Evolutionary conservation across 352 stramenopile species (phyloP), one percentile per base, ranked within the genome.

Genomic region (Pythium brassicae): DNA sequence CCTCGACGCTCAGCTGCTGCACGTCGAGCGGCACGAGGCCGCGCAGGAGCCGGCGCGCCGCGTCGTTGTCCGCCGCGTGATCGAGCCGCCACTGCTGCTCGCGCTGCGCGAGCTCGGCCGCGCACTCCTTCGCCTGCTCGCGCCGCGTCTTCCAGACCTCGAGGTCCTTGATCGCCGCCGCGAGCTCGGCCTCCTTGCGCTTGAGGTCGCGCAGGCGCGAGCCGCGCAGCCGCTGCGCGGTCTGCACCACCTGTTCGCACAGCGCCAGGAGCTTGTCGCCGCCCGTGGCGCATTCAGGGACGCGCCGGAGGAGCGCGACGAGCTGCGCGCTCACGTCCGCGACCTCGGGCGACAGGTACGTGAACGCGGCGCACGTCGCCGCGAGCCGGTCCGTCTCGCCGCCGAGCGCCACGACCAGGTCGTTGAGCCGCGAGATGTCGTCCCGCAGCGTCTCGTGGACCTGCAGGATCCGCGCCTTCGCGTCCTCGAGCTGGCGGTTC

Each of bases 71-170:
- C 1, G 64, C 66, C 25, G 53, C 50, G 42, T 89, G 62, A 12
- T 61, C 27, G 15, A 52, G 34, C 22, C 77, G 70, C 81, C 81
- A 92, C 22, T 62, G 62, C 1, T 52, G 53, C 47, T 89, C 81
- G 11, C 69, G 75, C 50, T 71, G 72, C 3, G 64, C 53, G 51
- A 83, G 83, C 61, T 92, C 81, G 12, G 68, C 20, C 0, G 61
- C 54, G 44, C 74, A 88, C 52, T 92, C 77, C 22, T 86, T 83
- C 2, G 75, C 65, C 47, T 78, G 61, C 40, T 89, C 76, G 3
- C 71, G 68, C 14, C 78, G 71, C 1, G 53, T 58, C 29, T 85
- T 88, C 81, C 81, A 92, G 8, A 92, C 57, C 47, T 92, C 81
- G 0, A 89, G 74, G 43, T 86, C 74, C 14, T 74, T 65, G 49